Evolutionary conservation across 371 early-diverging fungal genomes (phyloP), one percentile per base, ranked within the genome.

Genomic region (Mucor racemosus): DNA sequence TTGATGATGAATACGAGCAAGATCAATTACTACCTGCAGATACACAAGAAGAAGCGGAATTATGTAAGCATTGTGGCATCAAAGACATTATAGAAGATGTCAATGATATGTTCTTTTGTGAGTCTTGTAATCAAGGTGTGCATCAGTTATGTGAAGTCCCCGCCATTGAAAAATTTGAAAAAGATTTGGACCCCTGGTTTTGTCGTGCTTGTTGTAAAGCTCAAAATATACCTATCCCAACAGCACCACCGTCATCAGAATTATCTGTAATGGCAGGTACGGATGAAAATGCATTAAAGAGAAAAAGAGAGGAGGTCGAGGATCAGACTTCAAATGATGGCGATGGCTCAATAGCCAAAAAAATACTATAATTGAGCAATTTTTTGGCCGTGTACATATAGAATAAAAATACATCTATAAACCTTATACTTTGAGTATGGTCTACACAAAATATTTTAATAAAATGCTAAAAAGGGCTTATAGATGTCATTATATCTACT

Each of bases 71-170:
- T n/a, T 82, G 83, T 58, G 69, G 66, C 26, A 76, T 75, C 61
- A 58, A 64, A 8, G 83, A 82, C 4, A 71, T 71, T 39, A 48
- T 68, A n/a, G 66, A 73, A 4, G 68, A 73, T 56, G 41, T 75
- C 17, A 82, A 82, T 57, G 76, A 79, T 34, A 78, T 84, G 14
- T 84, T 79, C 54, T 72, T 76, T 54, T 84, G 84, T 50, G 84
- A 84, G 36, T 26, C 57, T 4, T 84, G 84, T 60, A 64, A 81
- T 57, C 44, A 59, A 55, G 76, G 77, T 13, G 77, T 84, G 0
- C 84, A 84, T 64, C 81, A 81, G 39, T 41, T 81, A 7, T 84
- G 84, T 60, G 81, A 79, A 36, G 61, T 68, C 5, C 84, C 84
- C 9, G 76, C 72, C 5, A 75, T 84, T 33, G 63, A 66, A 35